phyloP scores from a whole-genome alignment of 202 grass and related monocot species.

The Sporobolus alterniflorus region DNA sequence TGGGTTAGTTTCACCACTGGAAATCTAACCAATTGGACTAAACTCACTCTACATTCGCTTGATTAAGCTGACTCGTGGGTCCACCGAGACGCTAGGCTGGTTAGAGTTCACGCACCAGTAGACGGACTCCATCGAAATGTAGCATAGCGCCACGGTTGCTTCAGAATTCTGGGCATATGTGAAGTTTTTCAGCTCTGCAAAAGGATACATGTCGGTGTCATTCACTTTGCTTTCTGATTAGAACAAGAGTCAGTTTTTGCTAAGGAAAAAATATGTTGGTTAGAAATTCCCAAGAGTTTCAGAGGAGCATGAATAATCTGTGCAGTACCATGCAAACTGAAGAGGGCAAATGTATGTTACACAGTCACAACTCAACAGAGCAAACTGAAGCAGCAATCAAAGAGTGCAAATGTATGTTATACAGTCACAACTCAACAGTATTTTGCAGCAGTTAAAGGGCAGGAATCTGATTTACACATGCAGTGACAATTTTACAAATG shows the following conservation, averaged over 20 bases:
- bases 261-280: neutral
- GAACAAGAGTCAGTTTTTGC: neutral
- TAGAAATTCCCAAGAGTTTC: neutral
- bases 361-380: neutral
- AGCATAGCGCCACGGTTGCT: neutral
- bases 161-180: neutral
- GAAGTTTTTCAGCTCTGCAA: slow-evolving; percentile 4
- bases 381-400: too few species aligned
- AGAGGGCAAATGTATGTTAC: neutral
- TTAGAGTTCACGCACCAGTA: neutral
- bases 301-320: neutral
- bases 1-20: too few species aligned
- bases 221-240: neutral
- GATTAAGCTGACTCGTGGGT: slow-evolving; percentile 26
- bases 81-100: neutral
- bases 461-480: neutral
- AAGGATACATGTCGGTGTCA: neutral
- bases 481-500: slow-evolving; percentile 12
- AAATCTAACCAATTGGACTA: too few species aligned
- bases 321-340: neutral
- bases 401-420: neutral
- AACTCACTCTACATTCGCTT: too few species aligned
- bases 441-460: slow-evolving; percentile 1
- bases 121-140: neutral
- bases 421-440: neutral